phyloP scores from a whole-genome alignment of 257 asterid genomes.

The Fraxinus anomala region DNA sequence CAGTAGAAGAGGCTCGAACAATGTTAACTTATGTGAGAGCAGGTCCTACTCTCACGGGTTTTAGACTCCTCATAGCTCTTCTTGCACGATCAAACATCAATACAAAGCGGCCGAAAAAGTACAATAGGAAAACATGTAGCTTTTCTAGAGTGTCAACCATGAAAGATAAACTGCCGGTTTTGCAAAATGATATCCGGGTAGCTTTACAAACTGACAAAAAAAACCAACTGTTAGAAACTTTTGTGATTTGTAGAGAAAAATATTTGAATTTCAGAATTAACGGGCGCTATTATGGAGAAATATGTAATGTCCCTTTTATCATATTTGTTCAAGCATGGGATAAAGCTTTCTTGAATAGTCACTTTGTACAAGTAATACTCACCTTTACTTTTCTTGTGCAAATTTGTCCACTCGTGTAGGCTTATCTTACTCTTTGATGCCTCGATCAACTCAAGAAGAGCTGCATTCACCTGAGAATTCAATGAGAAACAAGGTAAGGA shows the following conservation, averaged over 20 bases:
- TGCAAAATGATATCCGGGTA: slow-evolving; percentile 41
- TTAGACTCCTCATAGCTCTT: slow-evolving; percentile 57
- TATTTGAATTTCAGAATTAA: not conserved
- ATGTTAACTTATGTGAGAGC: slow-evolving; percentile 50
- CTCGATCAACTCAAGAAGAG: slow-evolving; percentile 70
- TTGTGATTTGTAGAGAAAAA: not conserved
- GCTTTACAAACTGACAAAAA: slow-evolving; percentile 48
- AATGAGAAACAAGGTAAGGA: slow-evolving; percentile 6
- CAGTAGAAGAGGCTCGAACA: slow-evolving; percentile 37
- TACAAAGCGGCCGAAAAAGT: slow-evolving; percentile 58
- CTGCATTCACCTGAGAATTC: slow-evolving; percentile 70
- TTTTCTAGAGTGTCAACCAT: slow-evolving; percentile 45
- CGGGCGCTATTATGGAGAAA: not conserved
- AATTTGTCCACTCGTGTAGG: slow-evolving; percentile 78
- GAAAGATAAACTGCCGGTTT: slow-evolving; percentile 48
- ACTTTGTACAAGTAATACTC: slow-evolving; percentile 34
- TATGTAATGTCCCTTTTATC: too few relatives aligned
- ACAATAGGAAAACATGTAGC: slow-evolving; percentile 49
- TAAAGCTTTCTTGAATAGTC: not conserved
- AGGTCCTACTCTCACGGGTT: slow-evolving; percentile 70
- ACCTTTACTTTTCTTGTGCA: slow-evolving; percentile 70
- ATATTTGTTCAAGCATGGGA: not conserved
- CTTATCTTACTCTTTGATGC: slow-evolving; percentile 56
- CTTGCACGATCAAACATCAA: slow-evolving; percentile 50
- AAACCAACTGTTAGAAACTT: not conserved